Evolutionary conservation across 2,329 filamentous ascomycete species (phyloP), one percentile per base, ranked within the genome.

Genomic region (Drechslerella coelobrocha): DNA sequence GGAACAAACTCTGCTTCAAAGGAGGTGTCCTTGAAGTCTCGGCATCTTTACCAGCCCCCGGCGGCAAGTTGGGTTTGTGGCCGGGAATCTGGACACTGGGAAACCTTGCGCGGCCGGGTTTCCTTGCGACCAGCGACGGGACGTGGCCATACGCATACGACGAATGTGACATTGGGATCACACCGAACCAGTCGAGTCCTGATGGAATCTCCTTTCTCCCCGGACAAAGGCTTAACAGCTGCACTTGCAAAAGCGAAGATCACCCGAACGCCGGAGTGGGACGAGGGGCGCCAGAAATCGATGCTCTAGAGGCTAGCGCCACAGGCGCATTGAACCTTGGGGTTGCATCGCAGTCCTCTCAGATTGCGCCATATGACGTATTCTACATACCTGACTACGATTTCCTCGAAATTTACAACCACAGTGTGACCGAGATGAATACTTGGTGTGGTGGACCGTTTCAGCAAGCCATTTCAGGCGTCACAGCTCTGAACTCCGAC

Each of bases 101-200:
- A 2, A 90, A 90, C 75, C 82, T 90, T 17, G 88, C 85, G 39
- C 83, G 88, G 72, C 86, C 88, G 21, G 88, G 88, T 14, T 89
- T 88, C 77, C 83, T 86, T 34, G 84, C 86, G 10, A 88, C 87
- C 0, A 90, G 88, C 0, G 88, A 90, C 69, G 88, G 88, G 3
- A 82, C 89, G 77, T 90, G 88, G 88, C 88, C 88, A 0, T 90
- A 90, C 79, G 88, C 85, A 74, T 90, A 90, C 76, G 82, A 86
- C 73, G 84, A 90, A 74, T 90, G 88, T 75, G 88, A 90, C 77
- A 82, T 83, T 23, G 88, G 88, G 24, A 90, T 90, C 73, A 90
- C 88, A 1, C 82, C 86, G 5, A 90, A 90, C 75, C 88, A 90
- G 76, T 89, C 87, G 75, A 84, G 86, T 14, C 79, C 83, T 0